These are phyloP conservation scores for Albifimbria verrucaria DNA, from an alignment of 2,329 filamentous ascomycete species.

Conservation along the genomic window DNA sequence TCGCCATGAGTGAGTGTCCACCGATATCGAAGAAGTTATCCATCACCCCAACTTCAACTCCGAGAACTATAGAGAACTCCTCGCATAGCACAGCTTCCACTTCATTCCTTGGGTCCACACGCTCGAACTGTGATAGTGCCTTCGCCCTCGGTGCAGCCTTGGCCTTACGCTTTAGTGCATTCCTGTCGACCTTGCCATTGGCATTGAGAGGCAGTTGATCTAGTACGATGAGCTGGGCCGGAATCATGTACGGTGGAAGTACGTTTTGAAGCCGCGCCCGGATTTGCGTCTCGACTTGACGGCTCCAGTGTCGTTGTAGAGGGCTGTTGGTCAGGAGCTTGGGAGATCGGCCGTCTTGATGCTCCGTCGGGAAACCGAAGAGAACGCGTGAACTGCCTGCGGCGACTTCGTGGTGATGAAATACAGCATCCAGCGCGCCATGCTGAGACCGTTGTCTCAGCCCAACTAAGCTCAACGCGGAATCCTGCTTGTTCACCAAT, in stretches of 20 bases:
- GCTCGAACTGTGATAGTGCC: no score
- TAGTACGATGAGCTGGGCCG: conserved; percentile 8
- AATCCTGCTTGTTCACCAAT: conserved; percentile 33
- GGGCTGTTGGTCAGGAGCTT: conserved; percentile 1
- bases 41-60: neutral
- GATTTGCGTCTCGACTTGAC: neutral
- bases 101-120: neutral
- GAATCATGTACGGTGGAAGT: conserved; percentile 15
- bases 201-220: conserved; percentile 14
- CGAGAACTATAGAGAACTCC: neutral
- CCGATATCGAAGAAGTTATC: neutral
- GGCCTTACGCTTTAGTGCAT: neutral
- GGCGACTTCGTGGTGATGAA: conserved; percentile 14
- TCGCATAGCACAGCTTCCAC: neutral
- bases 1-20: conserved; percentile 6
- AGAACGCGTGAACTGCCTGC: neutral
- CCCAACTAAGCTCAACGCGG: conserved; percentile 40
- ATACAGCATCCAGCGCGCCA: conserved; percentile 13
- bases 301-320: neutral
- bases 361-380: conserved; percentile 11
- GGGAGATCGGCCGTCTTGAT: neutral
- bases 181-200: conserved; percentile 16
- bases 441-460: conserved; percentile 24
- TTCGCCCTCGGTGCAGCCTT: neutral
- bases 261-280: neutral